These are phyloP conservation scores for Rhizopus sp. DNA, from an alignment of 371 early-diverging fungal genomes.

Conservation along the genomic window DNA sequence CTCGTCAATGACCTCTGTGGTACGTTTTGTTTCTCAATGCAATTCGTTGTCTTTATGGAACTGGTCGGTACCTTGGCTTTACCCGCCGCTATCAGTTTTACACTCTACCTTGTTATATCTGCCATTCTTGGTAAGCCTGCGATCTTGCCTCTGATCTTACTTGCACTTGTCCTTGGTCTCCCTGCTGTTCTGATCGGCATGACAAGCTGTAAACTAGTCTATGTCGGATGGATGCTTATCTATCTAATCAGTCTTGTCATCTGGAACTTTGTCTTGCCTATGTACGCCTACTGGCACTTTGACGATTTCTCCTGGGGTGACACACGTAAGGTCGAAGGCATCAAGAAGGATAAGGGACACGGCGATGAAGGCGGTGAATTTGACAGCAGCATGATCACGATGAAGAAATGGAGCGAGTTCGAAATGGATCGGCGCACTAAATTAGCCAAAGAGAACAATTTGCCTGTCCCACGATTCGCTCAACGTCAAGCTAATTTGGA, in stretches of 20 bases:
- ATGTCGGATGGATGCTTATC: slow-evolving; percentile 95
- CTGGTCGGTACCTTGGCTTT: slow-evolving; percentile 82
- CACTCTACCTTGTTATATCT: slow-evolving; percentile 51
- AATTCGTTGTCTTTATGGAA: slow-evolving; percentile 87
- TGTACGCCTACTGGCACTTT: slow-evolving; percentile 99
- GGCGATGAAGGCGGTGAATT: slow-evolving; percentile 74
- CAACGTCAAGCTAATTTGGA: slow-evolving; percentile 20
- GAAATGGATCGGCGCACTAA: slow-evolving; percentile 55
- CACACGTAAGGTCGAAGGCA: slow-evolving; percentile 88
- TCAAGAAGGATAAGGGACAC: slow-evolving; percentile 58
- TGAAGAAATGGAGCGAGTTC: slow-evolving; percentile 72
- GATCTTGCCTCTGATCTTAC: slow-evolving; percentile 69
- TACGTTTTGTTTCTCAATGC: slow-evolving; percentile 91
- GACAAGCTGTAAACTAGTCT: slow-evolving; percentile 86
- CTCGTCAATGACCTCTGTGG: slow-evolving; percentile 88
- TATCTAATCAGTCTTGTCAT: slow-evolving; percentile 92
- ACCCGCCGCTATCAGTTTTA: slow-evolving; percentile 81
- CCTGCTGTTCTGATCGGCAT: slow-evolving; percentile 89
- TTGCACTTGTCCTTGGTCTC: slow-evolving; percentile 72
- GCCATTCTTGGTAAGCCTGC: slow-evolving; percentile 57
- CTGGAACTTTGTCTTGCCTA: slow-evolving; percentile 95
- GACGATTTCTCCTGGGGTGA: slow-evolving; percentile 99
- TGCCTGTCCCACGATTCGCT: slow-evolving; percentile 27
- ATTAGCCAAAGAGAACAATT: slow-evolving; percentile 17
- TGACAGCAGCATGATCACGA: slow-evolving; percentile 61